Conservation (phyloP, 2,329 filamentous ascomycete genomes). For the Clonostachys byssicola region DNA sequence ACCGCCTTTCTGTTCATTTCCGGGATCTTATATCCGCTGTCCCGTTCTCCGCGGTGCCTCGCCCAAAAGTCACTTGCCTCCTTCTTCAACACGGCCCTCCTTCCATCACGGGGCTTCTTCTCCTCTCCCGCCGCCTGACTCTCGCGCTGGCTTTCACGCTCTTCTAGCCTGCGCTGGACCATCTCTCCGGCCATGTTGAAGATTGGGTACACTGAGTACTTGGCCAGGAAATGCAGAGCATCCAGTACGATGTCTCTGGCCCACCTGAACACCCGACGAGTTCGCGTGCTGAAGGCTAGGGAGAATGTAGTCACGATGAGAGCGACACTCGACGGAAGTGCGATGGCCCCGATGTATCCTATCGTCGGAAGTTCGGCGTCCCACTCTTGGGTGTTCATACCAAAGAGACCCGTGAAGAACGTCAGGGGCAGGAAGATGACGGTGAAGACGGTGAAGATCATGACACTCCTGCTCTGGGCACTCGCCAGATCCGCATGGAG, state of each 20-base stretch:
- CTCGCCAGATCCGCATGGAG: conserved; percentile 60
- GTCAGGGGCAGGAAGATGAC: conserved; percentile 61
- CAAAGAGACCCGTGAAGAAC: conserved; percentile 62
- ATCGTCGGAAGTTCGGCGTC: conserved; percentile 38
- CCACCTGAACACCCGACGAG: conserved; percentile 22
- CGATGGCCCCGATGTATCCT: conserved; percentile 38
- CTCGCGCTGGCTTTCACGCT: conserved; percentile 1
- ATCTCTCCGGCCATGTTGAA: neutral
- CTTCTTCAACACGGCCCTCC: conserved; percentile 10
- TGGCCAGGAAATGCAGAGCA: neutral
- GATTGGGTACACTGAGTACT: conserved; percentile 10
- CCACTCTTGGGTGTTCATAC: conserved; percentile 63
- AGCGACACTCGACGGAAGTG: conserved; percentile 40
- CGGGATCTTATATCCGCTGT: conserved; percentile 30
- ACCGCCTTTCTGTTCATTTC: conserved; percentile 21
- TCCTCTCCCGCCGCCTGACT: conserved; percentile 9
- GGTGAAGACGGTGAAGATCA: conserved; percentile 62
- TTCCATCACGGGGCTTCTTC: conserved; percentile 6
- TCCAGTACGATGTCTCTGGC: conserved; percentile 4
- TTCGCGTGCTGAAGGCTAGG: conserved; percentile 49
- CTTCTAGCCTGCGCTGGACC: neutral
- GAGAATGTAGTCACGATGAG: conserved; percentile 47
- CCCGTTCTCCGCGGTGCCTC: conserved; percentile 29
- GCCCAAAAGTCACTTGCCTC: conserved; percentile 37
- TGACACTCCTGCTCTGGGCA: conserved; percentile 57